Evolutionary conservation across 75 land plant genomes (phyloP), one percentile per base, ranked within the genome.

Genomic region (Sequoiadendron giganteum): DNA sequence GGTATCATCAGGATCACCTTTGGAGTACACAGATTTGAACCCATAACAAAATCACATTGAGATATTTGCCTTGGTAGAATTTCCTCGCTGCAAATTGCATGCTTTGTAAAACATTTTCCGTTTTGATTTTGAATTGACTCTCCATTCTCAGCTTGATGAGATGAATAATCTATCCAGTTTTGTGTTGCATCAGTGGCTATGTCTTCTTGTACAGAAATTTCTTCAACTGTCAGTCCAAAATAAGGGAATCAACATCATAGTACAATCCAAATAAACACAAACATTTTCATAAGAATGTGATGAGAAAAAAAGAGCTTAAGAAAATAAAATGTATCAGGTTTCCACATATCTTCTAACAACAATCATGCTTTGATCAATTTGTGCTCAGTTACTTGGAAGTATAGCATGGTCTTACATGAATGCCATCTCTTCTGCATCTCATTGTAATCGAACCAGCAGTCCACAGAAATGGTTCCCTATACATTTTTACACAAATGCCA

Each of bases 31-130:
- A 52, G 92, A 77, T 84, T 86, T 14, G 72, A 25, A 82, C 48
- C 83, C 42, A 30, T 36, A 19, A 42, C 39, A 25, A 90, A 86
- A 39, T 65, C 83, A 86, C 79, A 79, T 86, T 89, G 91, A 81
- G 75, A 48, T 45, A 72, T 87, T 39, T 90, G 92, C 87, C 90
- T 87, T 36, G 88, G 90, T 87, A 95, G 91, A 86, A 95, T 92
- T 85, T 95, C 92, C 89, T 95, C 93, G 32, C 93, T 90, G 86
- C 95, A 93, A 38, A 95, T 96, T 47, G 92, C 95, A 91, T 95
- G 86, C 84, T 90, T 91, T 48, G 91, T 89, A 89, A 92, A 92
- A 86, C 94, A 93, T 39, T 65, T 34, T 21, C 91, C 94, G 75
- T 72, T 91, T 52, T 88, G 90, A 73, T 90, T 92, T 75, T 14